Base-by-base conservation (phyloP, 192 early-diverging fungal species). In the Entomortierella chlamydospora region DNA sequence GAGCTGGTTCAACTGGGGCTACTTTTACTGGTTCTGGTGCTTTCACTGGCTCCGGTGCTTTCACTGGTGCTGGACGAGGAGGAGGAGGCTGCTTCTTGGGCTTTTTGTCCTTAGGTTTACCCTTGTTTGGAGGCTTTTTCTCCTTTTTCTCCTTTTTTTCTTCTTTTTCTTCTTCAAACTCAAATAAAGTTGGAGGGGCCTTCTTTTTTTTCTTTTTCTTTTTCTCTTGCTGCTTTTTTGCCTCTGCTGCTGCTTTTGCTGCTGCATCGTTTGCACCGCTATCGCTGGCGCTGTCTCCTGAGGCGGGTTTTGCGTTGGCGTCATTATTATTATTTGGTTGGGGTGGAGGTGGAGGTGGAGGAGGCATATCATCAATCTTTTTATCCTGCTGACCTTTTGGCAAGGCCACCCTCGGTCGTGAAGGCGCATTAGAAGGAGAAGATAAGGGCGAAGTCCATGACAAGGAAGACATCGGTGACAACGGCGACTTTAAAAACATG, bases 201-300 rank as follows among this genome's bases (percentile, higher is more conserved):
- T 70, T 70, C 39, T 79, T 70, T 23, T 54, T 79, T 34, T 70
- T 61, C 41, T 64, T 70, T 28, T 70, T 64, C 23, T 79, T 70
- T 50, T 78, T 64, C 15, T 79, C 50, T 25, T 53, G 63, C 42
- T 70, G 31, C 37, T 63, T 63, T 11, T 57, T 68, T n/a, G 56
- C 55, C 30, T 49, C 57, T 8, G 56, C 65, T 13, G 47, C 58
- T 8, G 61, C 62, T 17, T 30, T 43, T 1, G 56, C 62, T 28
- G 62, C 62, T 17, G 4, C 64, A 33, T 51, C 45, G 15, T 17
- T 20, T 47, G 57, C 34, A 30, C 10, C 61, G 29, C 29, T 30
- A 25, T 45, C 10, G 29, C 28, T 50, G 57, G 25, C 56, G 45
- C 45, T 52, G 18, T 33, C 39, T 45, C 18, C 55, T 26, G 11